Conservation (phyloP, 495 filamentous ascomycete species). For the Immersiella caudata region DNA sequence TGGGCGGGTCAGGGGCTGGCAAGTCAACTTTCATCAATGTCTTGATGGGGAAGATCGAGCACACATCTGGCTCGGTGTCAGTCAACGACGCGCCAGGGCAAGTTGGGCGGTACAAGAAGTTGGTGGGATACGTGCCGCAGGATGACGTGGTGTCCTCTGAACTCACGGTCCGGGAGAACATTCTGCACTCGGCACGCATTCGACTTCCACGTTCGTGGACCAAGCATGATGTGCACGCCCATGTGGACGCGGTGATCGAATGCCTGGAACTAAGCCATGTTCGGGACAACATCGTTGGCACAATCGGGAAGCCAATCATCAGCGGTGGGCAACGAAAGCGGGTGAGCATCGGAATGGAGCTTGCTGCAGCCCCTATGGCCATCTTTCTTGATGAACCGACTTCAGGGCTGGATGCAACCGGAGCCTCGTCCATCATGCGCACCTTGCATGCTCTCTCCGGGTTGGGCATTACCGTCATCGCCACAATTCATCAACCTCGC, state of each 20-base stretch:
- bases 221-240: slow-evolving; percentile 40
- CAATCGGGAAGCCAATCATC: slow-evolving; percentile 47
- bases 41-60: slow-evolving; percentile 50
- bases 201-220: slow-evolving; percentile 48
- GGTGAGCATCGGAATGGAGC: slow-evolving; percentile 60
- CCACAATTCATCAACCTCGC: slow-evolving; percentile 51
- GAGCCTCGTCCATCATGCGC: slow-evolving; percentile 62
- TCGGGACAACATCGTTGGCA: slow-evolving; percentile 47
- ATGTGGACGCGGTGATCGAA: slow-evolving; percentile 50
- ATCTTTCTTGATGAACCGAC: slow-evolving; percentile 70
- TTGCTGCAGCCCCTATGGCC: slow-evolving; percentile 66
- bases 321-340: slow-evolving; percentile 55
- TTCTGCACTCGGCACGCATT: slow-evolving; percentile 56
- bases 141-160: slow-evolving; percentile 55
- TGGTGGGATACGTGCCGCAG: slow-evolving; percentile 60
- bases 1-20: slow-evolving; percentile 55
- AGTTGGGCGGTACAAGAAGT: slow-evolving; percentile 54
- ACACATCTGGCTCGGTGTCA: slow-evolving; percentile 47
- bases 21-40: slow-evolving; percentile 59
- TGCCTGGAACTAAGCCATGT: slow-evolving; percentile 51
- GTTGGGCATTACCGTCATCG: slow-evolving; percentile 51
- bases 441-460: slow-evolving; percentile 48
- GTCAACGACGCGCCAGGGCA: slow-evolving; percentile 53
- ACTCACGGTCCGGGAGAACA: slow-evolving; percentile 56
- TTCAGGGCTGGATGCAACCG: slow-evolving; percentile 65